Base-by-base conservation (phyloP, 805 yeast species). In the Candida silvatica region DNA sequence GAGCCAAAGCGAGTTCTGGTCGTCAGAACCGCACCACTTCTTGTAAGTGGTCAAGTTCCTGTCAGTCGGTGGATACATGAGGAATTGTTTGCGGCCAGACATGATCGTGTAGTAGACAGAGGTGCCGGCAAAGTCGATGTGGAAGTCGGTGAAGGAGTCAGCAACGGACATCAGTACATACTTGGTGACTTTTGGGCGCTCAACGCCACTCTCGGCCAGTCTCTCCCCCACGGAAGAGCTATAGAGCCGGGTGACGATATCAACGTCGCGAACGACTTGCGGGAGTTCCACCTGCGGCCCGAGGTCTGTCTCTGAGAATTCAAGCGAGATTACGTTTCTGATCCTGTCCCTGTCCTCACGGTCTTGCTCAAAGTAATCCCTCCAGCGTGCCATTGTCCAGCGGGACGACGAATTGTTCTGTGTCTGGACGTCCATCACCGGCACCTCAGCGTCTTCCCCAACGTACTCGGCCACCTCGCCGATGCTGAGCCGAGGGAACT, bases 101-200 rank as follows among this genome's bases (percentile, higher is more conserved):
- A 87, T 58, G 3, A 87, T 76, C 2, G 90, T 84, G 56, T 87
- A 87, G 52, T 84, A 87, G 4, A 87, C 97, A 1, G 92, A 81
- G 0, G 95, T 83, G 0, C 95, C 97, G 2, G 94, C 92, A 54
- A 87, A 87, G 54, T 87, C 97, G 29, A 87, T 65, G 55, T 87
- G 97, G 58, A 86, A 87, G 52, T 87, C 97, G 0, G 96, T 87
- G 52, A 72, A 87, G 2, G 92, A 76, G 40, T 79, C 74, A 18
- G 67, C 62, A 3, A 84, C 94, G 1, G 94, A 81, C 94, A 87
- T 87, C 27, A 87, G 62, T 42, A 94, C 79, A 52, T 87, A 87
- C 36, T 78, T 74, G 16, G 86, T 74, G 2, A 80, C 82, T 41
- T 74, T 68, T 1, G 86, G 82, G n/a, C 40, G 38, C 17, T 56